Percentiles rank a stretch among this genome's conserved stretches.
These are phyloP conservation scores for Pleurotus sapidus DNA, from an alignment of 768 basidiomycete genomes.

Conservation along the genomic window DNA sequence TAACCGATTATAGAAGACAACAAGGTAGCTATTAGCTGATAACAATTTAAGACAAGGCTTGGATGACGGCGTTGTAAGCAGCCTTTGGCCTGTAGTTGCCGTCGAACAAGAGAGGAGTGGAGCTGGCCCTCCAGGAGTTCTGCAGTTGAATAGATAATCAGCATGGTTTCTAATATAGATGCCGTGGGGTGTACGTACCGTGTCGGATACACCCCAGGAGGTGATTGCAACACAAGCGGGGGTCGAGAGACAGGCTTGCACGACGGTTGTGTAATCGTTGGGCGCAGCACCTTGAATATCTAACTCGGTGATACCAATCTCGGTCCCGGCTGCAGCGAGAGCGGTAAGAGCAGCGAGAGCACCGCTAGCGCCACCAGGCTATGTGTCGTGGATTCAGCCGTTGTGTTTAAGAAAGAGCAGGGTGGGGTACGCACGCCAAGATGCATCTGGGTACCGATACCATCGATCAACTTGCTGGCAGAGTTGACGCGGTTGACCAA, in stretches of 20 bases:
- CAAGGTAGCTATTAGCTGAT: too few relatives aligned
- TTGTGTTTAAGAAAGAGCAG: not conserved
- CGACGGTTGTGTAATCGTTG: slow-evolving; percentile 43
- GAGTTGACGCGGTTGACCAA: slow-evolving; percentile 41
- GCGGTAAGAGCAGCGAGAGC: slow-evolving; percentile 40
- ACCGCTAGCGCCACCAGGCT: slow-evolving; percentile 39
- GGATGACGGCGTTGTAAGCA: slow-evolving; percentile 30
- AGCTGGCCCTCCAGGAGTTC: slow-evolving; percentile 46
- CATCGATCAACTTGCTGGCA: slow-evolving; percentile 37
- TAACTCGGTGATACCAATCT: slow-evolving; percentile 47
- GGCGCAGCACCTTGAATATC: slow-evolving; percentile 34
- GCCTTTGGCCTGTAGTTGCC: slow-evolving; percentile 44
- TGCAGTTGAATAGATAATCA: slow-evolving; percentile 5
- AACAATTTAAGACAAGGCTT: slow-evolving; percentile 11
- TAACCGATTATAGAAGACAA: too few relatives aligned
- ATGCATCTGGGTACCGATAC: slow-evolving; percentile 48
- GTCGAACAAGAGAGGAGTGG: slow-evolving; percentile 43
- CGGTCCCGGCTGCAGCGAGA: slow-evolving; percentile 38
- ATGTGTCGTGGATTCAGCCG: not conserved
- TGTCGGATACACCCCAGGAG: slow-evolving; percentile 46
- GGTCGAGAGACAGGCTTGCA: slow-evolving; percentile 41
- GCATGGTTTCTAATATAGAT: not conserved
- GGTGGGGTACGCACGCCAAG: slow-evolving; percentile 22
- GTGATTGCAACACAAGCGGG: slow-evolving; percentile 45
- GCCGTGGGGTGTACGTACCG: slow-evolving; percentile 17